These are phyloP conservation scores for Arthrinium puccinioides DNA, from an alignment of 2,329 filamentous ascomycete species.

Conservation along the genomic window DNA sequence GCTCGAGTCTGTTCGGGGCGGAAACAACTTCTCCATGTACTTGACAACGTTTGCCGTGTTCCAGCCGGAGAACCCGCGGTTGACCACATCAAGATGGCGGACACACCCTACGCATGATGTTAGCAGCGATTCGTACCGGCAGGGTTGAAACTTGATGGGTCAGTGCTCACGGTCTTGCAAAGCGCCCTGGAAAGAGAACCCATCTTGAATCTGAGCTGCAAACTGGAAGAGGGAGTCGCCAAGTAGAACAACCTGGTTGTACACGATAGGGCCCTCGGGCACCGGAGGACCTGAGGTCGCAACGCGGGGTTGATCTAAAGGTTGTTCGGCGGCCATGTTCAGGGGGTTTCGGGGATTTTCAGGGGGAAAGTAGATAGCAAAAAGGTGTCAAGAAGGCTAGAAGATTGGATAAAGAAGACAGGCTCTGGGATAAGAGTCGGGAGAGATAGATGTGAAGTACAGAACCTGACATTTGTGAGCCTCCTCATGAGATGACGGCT, in stretches of 20 bases:
- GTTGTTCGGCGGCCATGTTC: no score
- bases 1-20: constrained; percentile 48
- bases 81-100: constrained; percentile 76
- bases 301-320: no score
- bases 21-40: constrained; percentile 64
- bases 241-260: constrained; percentile 74
- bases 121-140: constrained; percentile 5
- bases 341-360: no score
- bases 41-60: constrained; percentile 69
- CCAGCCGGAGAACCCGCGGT: constrained; percentile 82
- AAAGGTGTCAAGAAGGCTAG: no score
- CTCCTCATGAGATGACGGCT: no score
- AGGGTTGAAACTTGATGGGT: background rate
- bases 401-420: no score
- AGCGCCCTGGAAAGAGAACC: constrained; percentile 68
- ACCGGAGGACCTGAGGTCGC: background rate
- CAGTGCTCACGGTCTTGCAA: constrained; percentile 48
- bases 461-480: no score
- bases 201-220: constrained; percentile 51
- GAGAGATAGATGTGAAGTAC: no score
- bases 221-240: constrained; percentile 84
- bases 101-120: constrained; percentile 61
- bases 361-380: no score
- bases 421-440: no score
- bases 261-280: constrained; percentile 19